Evolutionary conservation across 805 yeast species (phyloP).

Genomic region (Candida anglica): DNA sequence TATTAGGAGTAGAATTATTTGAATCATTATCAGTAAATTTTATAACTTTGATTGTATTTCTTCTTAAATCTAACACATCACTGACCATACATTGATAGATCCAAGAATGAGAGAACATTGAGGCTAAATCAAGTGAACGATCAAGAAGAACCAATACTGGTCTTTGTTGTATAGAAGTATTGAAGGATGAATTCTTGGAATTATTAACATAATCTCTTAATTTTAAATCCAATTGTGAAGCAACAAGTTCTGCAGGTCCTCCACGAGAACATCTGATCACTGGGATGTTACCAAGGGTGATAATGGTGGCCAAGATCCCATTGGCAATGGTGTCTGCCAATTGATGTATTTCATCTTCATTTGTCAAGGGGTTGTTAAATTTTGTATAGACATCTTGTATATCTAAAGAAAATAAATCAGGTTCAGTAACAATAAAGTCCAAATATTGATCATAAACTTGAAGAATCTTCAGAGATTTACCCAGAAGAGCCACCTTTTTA

Average conservation of each 20-base stretch:
- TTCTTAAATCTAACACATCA: slow-evolving; percentile 78
- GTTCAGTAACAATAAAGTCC: slow-evolving; percentile 90
- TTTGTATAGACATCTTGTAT: slow-evolving; percentile 59
- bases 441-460: slow-evolving; percentile 95
- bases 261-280: slow-evolving; percentile 87
- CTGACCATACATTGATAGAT: slow-evolving; percentile 94
- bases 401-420: slow-evolving; percentile 80
- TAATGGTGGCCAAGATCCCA: slow-evolving; percentile 75
- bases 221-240: slow-evolving; percentile 78
- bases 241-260: slow-evolving; percentile 94
- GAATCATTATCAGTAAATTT: slow-evolving; percentile 19
- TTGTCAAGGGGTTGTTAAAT: slow-evolving; percentile 66
- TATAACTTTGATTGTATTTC: slow-evolving; percentile 74
- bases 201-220: slow-evolving; percentile 84
- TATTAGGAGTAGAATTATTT: slow-evolving; percentile 18
- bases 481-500: slow-evolving; percentile 67
- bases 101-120: slow-evolving; percentile 97
- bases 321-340: slow-evolving; percentile 69
- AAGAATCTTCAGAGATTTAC: slow-evolving; percentile 66
- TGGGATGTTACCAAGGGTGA: slow-evolving; percentile 79
- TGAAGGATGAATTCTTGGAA: slow-evolving; percentile 25
- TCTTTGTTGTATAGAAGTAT: slow-evolving; percentile 43
- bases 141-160: slow-evolving; percentile 81
- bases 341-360: slow-evolving; percentile 69
- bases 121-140: slow-evolving; percentile 82